A percentile compares a stretch with the other conserved stretches of the same genome.
Conservation (phyloP, 495 filamentous ascomycete genomes). For the Neohortaea acidophila region DNA sequence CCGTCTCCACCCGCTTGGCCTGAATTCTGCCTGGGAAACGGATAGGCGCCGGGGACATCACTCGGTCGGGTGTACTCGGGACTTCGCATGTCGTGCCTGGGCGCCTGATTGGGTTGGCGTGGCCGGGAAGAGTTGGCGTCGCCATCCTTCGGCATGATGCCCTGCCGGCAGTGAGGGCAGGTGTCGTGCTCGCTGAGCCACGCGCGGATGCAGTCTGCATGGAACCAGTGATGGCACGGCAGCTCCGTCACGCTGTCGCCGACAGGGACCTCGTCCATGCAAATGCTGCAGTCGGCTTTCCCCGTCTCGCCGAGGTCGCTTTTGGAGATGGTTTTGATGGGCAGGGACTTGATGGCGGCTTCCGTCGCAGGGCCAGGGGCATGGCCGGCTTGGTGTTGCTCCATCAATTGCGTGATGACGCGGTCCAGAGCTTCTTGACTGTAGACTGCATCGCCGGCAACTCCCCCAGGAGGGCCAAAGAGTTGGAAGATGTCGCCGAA, state of each 20-base stretch:
- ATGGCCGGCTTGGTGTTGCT: conserved; percentile 55
- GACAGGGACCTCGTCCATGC: conserved; percentile 70
- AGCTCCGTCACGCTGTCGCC: conserved; percentile 63
- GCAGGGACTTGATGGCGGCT: conserved; percentile 55
- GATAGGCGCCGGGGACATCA: conserved; percentile 6
- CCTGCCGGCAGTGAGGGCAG: conserved; percentile 71
- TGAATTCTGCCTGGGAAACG: background rate
- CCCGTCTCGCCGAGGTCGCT: conserved; percentile 49
- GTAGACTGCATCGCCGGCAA: conserved; percentile 74
- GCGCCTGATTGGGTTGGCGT: conserved; percentile 1
- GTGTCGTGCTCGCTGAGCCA: conserved; percentile 85
- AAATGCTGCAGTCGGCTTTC: conserved; percentile 75
- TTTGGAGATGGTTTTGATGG: conserved; percentile 46
- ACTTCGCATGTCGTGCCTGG: conserved; percentile 9
- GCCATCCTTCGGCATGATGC: conserved; percentile 35
- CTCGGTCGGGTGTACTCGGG: conserved; percentile 4
- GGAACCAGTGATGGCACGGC: conserved; percentile 89
- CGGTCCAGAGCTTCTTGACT: conserved; percentile 81
- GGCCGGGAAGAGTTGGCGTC: background rate
- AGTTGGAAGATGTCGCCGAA: conserved; percentile 13
- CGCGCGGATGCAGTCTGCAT: conserved; percentile 55
- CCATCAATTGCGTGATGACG: conserved; percentile 76
- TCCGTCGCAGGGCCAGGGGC: conserved; percentile 71
- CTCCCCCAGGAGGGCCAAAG: conserved; percentile 24
- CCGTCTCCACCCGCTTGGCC: conserved; percentile 5